Conservation (phyloP, 495 filamentous ascomycete genomes). For the Daldinia childiae region DNA sequence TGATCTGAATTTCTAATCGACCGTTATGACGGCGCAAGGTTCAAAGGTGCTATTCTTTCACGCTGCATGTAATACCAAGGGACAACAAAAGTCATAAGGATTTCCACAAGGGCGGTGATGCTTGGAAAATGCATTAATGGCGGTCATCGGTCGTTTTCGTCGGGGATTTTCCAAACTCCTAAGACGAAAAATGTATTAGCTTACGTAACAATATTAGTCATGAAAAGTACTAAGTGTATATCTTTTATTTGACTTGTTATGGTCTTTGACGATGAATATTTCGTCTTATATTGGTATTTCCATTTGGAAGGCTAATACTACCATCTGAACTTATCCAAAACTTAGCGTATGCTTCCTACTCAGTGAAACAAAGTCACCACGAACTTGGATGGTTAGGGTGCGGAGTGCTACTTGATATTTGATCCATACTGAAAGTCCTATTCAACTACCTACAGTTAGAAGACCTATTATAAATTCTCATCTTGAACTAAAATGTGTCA, state of each 20-base stretch:
- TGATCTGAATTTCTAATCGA: conserved; percentile 20
- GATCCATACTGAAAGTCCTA: too few relatives aligned
- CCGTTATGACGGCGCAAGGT: conserved; percentile 36
- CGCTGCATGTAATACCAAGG: conserved; percentile 47
- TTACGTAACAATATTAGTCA: conserved; percentile 31
- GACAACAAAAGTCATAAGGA: conserved; percentile 44
- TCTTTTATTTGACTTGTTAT: neutral
- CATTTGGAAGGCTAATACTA: too few relatives aligned
- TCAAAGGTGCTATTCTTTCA: conserved; percentile 38
- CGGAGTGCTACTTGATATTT: too few relatives aligned
- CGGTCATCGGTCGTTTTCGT: conserved; percentile 38
- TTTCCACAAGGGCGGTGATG: conserved; percentile 44
- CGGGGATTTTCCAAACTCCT: neutral
- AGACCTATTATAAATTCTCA: too few relatives aligned
- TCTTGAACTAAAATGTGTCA: too few relatives aligned
- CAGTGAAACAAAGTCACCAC: too few relatives aligned
- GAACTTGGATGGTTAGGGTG: too few relatives aligned
- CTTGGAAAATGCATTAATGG: conserved; percentile 47
- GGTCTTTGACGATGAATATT: neutral
- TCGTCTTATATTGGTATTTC: too few relatives aligned
- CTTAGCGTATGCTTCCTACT: too few relatives aligned
- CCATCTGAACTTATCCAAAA: too few relatives aligned
- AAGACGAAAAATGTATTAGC: conserved; percentile 42
- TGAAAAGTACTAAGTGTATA: conserved; percentile 38
- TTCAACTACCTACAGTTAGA: too few relatives aligned